Evolutionary conservation across 202 grass and related monocot genomes (phyloP), one percentile per base, ranked within the genome.

Genomic region (Tripidium arundinaceum): DNA sequence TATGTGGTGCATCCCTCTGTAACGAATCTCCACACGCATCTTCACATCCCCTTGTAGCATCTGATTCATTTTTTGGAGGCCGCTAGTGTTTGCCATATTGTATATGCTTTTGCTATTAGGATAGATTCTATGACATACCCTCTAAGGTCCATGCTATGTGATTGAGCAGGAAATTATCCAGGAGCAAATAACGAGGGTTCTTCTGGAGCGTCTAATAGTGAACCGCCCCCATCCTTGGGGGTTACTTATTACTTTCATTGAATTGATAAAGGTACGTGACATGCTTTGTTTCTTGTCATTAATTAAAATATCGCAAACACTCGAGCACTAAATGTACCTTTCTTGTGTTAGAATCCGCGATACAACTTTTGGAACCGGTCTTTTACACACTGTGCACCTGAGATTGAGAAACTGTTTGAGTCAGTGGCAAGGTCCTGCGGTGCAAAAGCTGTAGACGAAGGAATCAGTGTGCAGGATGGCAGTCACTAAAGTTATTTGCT

Each of bases 211-310:
- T 16, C 62, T 97, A 29, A 92, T 90, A 82, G 93, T 97, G 77
- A 97, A 90, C 42, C 90, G 93, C 8, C 93, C 93, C 59, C 93
- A 97, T 88, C 93, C 87, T 14, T 97, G 93, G 93, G 93, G 93
- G 5, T 87, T 97, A 38, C 93, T 89, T 11, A 90, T 97, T 60
- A 97, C 93, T 57, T 97, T 97, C 37, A 92, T 92, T 42, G 93
- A 97, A 79, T 84, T 97, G 77, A 92, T 97, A 76, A 92, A 90
- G 87, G 93, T 92, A 85, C 19, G 25, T 33, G 25, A 0, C 12
- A 38, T 74, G 19, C 26, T n/a, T n/a, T 25, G 3, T 11, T 31
- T 65, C 2, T 19, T 79, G 40, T 57, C 2, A 16, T 65, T 72
- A 4, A 10, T 7, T 49, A 22, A 78, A 46, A 70, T 77, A 8